Evolutionary conservation across 73 alveolate genomes (phyloP).

Genomic region (Uronychia binucleata): DNA sequence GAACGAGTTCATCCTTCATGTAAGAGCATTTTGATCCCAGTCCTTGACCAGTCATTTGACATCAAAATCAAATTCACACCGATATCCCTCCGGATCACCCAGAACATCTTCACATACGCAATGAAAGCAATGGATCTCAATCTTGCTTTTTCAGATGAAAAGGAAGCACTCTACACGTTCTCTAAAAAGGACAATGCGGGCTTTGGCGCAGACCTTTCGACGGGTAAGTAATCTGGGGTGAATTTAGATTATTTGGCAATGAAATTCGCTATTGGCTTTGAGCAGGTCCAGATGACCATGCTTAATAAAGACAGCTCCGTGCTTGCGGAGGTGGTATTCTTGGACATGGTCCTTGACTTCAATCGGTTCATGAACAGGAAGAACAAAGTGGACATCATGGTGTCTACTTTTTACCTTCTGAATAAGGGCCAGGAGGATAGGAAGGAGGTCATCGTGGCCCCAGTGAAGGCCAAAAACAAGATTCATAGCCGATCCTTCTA

Average conservation of each 20-base stretch:
- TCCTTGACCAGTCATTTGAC: slow-evolving; percentile 19
- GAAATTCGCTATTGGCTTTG: neutral
- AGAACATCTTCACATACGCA: slow-evolving; percentile 38
- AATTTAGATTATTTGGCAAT: neutral
- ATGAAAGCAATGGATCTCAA: slow-evolving; percentile 52
- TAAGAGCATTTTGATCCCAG: neutral
- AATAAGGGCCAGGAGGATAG: neutral
- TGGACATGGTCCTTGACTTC: neutral
- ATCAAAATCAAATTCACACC: slow-evolving; percentile 31
- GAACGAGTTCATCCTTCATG: neutral
- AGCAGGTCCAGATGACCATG: neutral
- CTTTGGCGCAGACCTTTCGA: neutral
- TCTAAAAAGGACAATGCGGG: neutral
- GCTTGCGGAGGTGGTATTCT: neutral
- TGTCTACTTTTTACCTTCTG: neutral
- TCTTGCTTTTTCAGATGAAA: slow-evolving; percentile 42
- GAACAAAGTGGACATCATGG: neutral
- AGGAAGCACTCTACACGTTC: slow-evolving; percentile 7
- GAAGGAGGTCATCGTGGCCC: slow-evolving; percentile 19
- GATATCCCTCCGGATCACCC: slow-evolving; percentile 8
- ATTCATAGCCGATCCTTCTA: slow-evolving; percentile 13
- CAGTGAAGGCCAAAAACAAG: slow-evolving; percentile 35
- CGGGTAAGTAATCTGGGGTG: too few relatives aligned
- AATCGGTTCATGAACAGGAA: neutral
- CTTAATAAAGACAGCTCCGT: neutral